Conservation (phyloP, 140 eudicot genomes). For the Flaveria floridana region DNA sequence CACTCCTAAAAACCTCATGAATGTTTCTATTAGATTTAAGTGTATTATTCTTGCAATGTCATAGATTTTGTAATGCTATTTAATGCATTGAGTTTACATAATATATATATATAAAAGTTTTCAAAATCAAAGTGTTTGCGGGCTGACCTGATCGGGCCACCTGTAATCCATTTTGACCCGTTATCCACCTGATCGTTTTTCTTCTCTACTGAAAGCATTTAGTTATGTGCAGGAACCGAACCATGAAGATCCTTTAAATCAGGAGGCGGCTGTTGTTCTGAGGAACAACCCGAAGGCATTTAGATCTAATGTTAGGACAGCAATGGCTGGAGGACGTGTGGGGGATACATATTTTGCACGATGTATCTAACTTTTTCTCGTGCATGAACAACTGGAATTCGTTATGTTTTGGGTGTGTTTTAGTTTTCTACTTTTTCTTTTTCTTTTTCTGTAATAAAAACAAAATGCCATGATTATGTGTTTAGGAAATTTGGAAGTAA, state of each 20-base stretch:
- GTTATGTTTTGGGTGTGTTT: not conserved
- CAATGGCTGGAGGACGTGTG: conserved; percentile 65
- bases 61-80: not conserved
- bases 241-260: conserved; percentile 72
- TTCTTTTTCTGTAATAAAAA: not conserved
- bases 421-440: not conserved
- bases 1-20: not conserved
- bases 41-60: not conserved
- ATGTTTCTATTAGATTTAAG: not conserved
- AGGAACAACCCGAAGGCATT: conserved; percentile 65
- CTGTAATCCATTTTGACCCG: not conserved
- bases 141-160: not conserved
- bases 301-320: conserved; percentile 48
- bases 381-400: conserved; percentile 11
- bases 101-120: not conserved
- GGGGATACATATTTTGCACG: conserved; percentile 46
- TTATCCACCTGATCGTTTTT: not conserved
- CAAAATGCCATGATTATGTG: not conserved
- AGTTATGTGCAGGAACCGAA: conserved; percentile 59
- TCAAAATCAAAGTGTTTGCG: not conserved
- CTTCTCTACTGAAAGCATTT: not conserved
- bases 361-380: conserved; percentile 36
- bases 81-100: not conserved
- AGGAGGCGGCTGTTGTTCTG: conserved; percentile 69
- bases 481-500: too few species aligned